Evolutionary conservation across 768 basidiomycete genomes (phyloP), one percentile per base, ranked within the genome.

Genomic region (Trametopsis cervina): DNA sequence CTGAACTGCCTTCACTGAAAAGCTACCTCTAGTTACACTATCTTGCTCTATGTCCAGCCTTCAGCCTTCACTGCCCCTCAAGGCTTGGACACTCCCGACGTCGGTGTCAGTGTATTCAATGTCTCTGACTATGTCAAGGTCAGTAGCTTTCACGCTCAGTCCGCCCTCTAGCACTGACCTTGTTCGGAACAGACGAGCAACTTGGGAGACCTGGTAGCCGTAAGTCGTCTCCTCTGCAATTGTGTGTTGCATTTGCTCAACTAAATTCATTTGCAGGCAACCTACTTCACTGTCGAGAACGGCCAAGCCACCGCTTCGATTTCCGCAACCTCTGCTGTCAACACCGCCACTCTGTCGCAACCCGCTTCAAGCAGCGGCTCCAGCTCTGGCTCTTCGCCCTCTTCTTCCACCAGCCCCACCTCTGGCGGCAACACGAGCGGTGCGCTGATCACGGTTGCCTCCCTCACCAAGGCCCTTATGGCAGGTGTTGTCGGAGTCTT

Each of bases 231-330:
- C 21, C 24, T 45, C 26, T 20, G 24, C 15, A 11, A 9, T 24
- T 42, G 20, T 40, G 21, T n/a, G 25, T 15, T 36, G 13, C 41
- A 3, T 17, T 22, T 21, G 38, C 49, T 33, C 33, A 18, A 18
- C 21, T 44, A 23, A 27, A n/a, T 9, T 18, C 42, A 25, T 23
- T 29, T 49, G 12, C 50, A 84, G 83, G 83, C 69, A 39, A 83
- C 71, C 52, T 91, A 89, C 69, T 76, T 88, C 57, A 76, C 73
- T 4, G 89, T 88, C 55, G 77, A 88, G 64, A 76, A 78, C 56
- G 88, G 88, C 21, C 71, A 71, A 3, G 70, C 77, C 11, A 80
- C 78, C 18, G 66, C 59, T 36, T 68, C 76, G 24, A 60, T 79
- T 39, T 67, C 75, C 38, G 56, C 77, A 18, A 89, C 88, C 35